These are phyloP conservation scores for Globisporangium middletonii DNA, from an alignment of 352 stramenopile genomes.

Conservation along the genomic window DNA sequence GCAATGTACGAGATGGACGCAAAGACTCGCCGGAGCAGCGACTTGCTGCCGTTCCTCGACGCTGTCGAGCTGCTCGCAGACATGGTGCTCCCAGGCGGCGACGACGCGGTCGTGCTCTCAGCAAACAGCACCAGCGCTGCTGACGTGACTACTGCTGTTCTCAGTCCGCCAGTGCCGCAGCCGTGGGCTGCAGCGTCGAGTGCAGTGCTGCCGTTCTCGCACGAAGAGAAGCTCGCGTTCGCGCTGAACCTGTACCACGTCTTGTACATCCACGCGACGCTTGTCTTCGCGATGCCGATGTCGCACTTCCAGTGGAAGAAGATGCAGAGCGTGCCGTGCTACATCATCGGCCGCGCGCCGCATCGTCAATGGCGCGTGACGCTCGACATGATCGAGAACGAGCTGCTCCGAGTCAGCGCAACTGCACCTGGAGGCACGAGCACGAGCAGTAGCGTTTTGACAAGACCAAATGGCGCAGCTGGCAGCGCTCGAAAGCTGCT, in stretches of 20 bases:
- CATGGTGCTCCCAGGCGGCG: constrained; percentile 21
- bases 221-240: constrained; percentile 57
- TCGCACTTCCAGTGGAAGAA: constrained; percentile 75
- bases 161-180: not conserved
- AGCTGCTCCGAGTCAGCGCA: constrained; percentile 62
- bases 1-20: constrained; percentile 15
- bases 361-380: constrained; percentile 35
- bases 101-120: constrained; percentile 4
- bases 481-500: constrained; percentile 17
- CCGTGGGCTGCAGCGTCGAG: no score
- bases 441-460: not conserved
- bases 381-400: constrained; percentile 82
- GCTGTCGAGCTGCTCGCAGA: constrained; percentile 41
- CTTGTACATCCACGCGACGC: constrained; percentile 80
- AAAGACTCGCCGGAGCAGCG: constrained; percentile 13
- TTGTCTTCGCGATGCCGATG: constrained; percentile 45
- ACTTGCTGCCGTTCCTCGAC: constrained; percentile 41
- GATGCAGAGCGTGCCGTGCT: constrained; percentile 47
- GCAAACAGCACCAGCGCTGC: not conserved
- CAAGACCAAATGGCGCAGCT: not conserved
- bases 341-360: constrained; percentile 24
- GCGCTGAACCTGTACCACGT: constrained; percentile 90
- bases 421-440: constrained; percentile 1
- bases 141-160: not conserved
- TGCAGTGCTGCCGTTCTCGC: constrained; percentile 9